Percentiles rank a stretch among this genome's conserved stretches.
Evolutionary conservation across 2,329 filamentous ascomycete genomes (phyloP).

Genomic region (Lachnellula subtilissima): DNA sequence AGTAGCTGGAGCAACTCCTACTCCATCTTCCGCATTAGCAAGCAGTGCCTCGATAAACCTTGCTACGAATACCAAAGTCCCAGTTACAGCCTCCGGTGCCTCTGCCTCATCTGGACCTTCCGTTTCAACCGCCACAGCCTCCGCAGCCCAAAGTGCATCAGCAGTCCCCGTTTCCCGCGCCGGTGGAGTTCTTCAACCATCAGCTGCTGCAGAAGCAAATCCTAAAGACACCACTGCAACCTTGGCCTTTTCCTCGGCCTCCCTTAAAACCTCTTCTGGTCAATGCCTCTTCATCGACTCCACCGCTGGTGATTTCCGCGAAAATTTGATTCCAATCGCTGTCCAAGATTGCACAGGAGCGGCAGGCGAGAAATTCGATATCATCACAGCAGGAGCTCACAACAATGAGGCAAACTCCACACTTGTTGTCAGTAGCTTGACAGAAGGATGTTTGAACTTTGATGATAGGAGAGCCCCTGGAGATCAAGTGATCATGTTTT

Average conservation of each 20-base stretch:
- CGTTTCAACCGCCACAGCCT: background rate
- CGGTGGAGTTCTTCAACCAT: constrained; percentile 45
- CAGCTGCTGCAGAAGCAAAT: constrained; percentile 44
- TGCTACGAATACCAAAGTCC: background rate
- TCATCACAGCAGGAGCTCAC: constrained; percentile 46
- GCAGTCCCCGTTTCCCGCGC: constrained; percentile 46
- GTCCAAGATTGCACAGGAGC: constrained; percentile 36
- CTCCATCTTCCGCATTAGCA: constrained; percentile 4
- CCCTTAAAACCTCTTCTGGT: constrained; percentile 38
- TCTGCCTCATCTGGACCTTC: constrained; percentile 1
- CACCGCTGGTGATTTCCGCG: constrained; percentile 42
- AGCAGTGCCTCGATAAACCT: constrained; percentile 5
- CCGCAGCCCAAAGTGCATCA: constrained; percentile 10
- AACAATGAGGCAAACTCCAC: constrained; percentile 41
- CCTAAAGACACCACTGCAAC: constrained; percentile 38
- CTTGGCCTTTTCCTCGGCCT: constrained; percentile 36
- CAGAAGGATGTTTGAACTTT: constrained; percentile 55
- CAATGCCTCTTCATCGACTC: constrained; percentile 41
- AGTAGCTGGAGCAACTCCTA: background rate
- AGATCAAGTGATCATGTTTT: constrained; percentile 52
- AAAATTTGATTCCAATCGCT: constrained; percentile 41
- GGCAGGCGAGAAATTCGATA: constrained; percentile 38
- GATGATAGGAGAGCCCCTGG: constrained; percentile 47
- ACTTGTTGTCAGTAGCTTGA: constrained; percentile 51
- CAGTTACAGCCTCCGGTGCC: background rate